Evolutionary conservation across 257 asterid species (phyloP), one percentile per base, ranked within the genome.

Genomic region (Misopates orontium): DNA sequence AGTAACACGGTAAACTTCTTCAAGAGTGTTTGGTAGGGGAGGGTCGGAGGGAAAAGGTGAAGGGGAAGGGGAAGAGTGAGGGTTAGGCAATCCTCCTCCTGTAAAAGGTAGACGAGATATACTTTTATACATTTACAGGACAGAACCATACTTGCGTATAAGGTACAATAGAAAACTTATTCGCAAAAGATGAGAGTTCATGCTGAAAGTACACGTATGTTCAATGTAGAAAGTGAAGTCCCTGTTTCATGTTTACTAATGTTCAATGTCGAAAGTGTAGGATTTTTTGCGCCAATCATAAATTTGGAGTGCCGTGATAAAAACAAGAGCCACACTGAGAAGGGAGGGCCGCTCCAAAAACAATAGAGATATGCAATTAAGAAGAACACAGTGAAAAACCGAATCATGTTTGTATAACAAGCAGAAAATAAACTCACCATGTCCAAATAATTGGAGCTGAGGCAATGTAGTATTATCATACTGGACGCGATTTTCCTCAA

Each of bases 381-480:
- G 69, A 52, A 42, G 55, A 28, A 62, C 62, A 58, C 54, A 66
- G 70, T 56, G 70, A 10, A 25, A 10, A 45, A 65, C 44, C 54
- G 73, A 62, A 60, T 56, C 44, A 70, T n/a, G 65, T 52, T 36
- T 58, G 71, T 18, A 68, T 39, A 64, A 76, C 25, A 64, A n/a
- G 21, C 58, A 5, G 14, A 53, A 24, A 66, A 52, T 19, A 57
- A 21, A 70, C 88, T 78, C 77, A 87, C 95, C 80, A 66, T 84
- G 84, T 21, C 87, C 85, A 77, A 87, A 87, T 66, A 87, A 75
- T 72, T 82, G 89, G 8, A 87, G 83, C 76, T 87, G 91, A 56
- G 95, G 89, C 76, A 84, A 51, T 53, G 85, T 12, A 70, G 54
- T 69, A 61, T 66, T 80, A 50, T 78, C 77, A 47, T 77, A 78